A percentile compares a stretch with the other conserved stretches of the same genome.
These are phyloP conservation scores for Yamadazyma dushanensis DNA, from an alignment of 1,139 yeast genomes.

Conservation along the genomic window DNA sequence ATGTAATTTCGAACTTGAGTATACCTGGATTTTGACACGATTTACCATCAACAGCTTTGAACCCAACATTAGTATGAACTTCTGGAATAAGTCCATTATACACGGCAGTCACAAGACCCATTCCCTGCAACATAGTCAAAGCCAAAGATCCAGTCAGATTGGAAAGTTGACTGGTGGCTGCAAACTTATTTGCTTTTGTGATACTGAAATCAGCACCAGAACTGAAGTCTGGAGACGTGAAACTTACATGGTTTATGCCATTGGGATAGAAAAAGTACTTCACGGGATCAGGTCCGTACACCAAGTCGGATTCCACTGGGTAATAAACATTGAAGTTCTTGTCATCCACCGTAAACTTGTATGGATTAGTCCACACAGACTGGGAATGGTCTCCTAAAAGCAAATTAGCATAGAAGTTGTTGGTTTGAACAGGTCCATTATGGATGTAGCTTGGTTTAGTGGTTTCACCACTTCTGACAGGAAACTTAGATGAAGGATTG, in stretches of 20 bases:
- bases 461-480: slow-evolving; percentile 46
- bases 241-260: slow-evolving; percentile 23
- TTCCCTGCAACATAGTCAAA: slow-evolving; percentile 52
- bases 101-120: slow-evolving; percentile 64
- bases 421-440: slow-evolving; percentile 58
- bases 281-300: slow-evolving; percentile 59
- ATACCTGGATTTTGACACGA: slow-evolving; percentile 24
- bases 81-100: slow-evolving; percentile 54
- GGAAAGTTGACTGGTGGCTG: slow-evolving; percentile 21
- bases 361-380: slow-evolving; percentile 75
- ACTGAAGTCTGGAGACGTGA: slow-evolving; percentile 26
- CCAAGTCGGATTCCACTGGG: slow-evolving; percentile 50
- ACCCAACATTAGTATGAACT: slow-evolving; percentile 50
- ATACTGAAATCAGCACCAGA: slow-evolving; percentile 22
- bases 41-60: slow-evolving; percentile 42
- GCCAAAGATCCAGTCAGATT: slow-evolving; percentile 10
- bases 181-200: slow-evolving; percentile 21
- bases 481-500: slow-evolving; percentile 46
- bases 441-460: slow-evolving; percentile 19
- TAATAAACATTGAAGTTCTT: slow-evolving; percentile 65
- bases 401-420: slow-evolving; percentile 76
- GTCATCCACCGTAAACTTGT: slow-evolving; percentile 48
- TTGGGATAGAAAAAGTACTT: slow-evolving; percentile 38
- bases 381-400: slow-evolving; percentile 59
- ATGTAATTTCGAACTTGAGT: slow-evolving; percentile 13